Conservation (phyloP, 2,329 filamentous ascomycete species). For the Cordyceps tenuipes region DNA sequence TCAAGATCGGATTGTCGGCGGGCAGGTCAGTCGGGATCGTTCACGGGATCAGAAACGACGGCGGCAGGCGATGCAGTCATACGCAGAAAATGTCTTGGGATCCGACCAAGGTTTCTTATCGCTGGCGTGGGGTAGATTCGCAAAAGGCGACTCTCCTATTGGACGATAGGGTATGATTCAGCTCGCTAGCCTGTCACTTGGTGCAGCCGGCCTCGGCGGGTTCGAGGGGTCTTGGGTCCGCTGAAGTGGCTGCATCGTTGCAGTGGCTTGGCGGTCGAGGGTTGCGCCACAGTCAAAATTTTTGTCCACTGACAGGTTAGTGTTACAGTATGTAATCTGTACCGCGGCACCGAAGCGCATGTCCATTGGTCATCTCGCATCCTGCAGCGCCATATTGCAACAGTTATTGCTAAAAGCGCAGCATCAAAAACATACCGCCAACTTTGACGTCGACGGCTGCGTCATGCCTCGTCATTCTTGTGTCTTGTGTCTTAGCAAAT, state of each 20-base stretch:
- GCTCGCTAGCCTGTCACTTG: background rate
- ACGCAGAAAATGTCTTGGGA: background rate
- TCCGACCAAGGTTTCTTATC: slow-evolving; percentile 5
- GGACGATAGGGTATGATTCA: background rate
- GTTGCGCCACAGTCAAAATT: background rate
- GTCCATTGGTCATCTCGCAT: background rate
- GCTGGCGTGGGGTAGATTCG: background rate
- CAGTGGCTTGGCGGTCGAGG: background rate
- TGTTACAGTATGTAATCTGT: background rate
- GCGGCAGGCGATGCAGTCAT: slow-evolving; percentile 1
- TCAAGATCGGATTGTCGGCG: background rate
- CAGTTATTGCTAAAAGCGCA: background rate
- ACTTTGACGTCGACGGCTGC: background rate
- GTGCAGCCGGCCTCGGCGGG: slow-evolving; percentile 8
- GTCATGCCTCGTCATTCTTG: background rate
- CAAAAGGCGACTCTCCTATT: slow-evolving; percentile 1
- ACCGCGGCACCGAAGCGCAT: background rate
- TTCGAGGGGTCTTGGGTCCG: background rate
- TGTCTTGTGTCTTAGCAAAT: background rate
- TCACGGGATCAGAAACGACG: slow-evolving; percentile 6
- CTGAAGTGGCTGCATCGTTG: background rate
- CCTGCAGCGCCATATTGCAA: background rate
- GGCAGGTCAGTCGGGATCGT: background rate
- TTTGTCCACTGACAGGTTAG: background rate
- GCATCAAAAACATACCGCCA: background rate